phyloP scores from a whole-genome alignment of 1,139 yeast species.

The Taphrina betulina region DNA sequence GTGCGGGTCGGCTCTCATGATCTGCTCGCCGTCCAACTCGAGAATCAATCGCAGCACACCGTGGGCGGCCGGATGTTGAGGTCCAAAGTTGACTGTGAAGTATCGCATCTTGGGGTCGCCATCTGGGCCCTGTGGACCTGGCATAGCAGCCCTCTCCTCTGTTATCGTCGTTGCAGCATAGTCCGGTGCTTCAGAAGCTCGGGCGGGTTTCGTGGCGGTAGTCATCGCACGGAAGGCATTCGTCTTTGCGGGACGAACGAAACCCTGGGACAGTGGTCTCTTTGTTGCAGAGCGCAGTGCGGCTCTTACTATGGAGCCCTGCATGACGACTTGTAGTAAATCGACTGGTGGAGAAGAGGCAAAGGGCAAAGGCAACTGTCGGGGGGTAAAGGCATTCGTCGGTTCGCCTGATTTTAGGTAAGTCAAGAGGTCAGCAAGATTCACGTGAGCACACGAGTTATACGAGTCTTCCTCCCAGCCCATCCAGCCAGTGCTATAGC shows the following conservation, averaged over 20 bases:
- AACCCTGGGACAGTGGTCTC: not conserved
- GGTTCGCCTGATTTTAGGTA: not conserved
- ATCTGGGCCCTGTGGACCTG: conserved; percentile 20
- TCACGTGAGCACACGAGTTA: no score
- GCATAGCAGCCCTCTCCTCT: conserved; percentile 22
- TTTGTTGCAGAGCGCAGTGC: conserved; percentile 6
- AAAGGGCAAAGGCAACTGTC: no score
- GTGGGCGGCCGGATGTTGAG: conserved; percentile 95
- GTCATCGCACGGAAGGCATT: conserved; percentile 10
- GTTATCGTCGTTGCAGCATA: conserved; percentile 27
- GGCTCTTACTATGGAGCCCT: conserved; percentile 11
- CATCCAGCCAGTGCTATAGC: no score
- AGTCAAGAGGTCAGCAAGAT: not conserved
- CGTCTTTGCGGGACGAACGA: not conserved
- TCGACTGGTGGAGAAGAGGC: no score
- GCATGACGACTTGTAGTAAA: no score
- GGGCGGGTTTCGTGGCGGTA: conserved; percentile 30
- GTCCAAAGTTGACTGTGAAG: conserved; percentile 69
- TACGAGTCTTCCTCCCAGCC: no score
- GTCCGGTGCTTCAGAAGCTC: conserved; percentile 18
- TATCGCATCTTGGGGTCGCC: conserved; percentile 33
- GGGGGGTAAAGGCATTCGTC: no score
- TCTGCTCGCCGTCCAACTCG: conserved; percentile 86
- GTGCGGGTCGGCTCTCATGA: conserved; percentile 83
- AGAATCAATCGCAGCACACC: conserved; percentile 84